These are phyloP conservation scores for Bisporella sp. DNA, from an alignment of 2,329 filamentous ascomycete genomes.

Conservation along the genomic window DNA sequence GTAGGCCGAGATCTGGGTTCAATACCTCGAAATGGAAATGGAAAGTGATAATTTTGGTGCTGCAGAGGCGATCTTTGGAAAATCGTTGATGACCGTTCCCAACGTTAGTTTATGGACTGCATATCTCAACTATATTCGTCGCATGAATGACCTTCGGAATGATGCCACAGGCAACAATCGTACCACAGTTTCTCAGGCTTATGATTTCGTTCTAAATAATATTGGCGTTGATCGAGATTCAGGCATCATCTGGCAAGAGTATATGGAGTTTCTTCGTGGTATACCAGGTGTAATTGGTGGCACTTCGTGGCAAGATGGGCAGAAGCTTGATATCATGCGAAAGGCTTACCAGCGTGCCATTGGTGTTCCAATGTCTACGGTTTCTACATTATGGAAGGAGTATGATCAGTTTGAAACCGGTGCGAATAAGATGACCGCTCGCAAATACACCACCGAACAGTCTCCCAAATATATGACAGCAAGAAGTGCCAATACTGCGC, in stretches of 20 bases:
- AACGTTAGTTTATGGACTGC: slow-evolving; percentile 86
- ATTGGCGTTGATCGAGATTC: slow-evolving; percentile 90
- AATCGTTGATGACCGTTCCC: slow-evolving; percentile 69
- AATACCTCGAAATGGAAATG: slow-evolving; percentile 84
- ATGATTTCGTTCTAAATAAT: slow-evolving; percentile 85
- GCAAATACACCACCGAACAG: slow-evolving; percentile 89
- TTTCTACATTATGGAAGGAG: slow-evolving; percentile 89
- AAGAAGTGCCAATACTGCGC: slow-evolving; percentile 77
- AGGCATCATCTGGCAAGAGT: slow-evolving; percentile 87
- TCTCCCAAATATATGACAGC: slow-evolving; percentile 96
- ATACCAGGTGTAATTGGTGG: slow-evolving; percentile 83
- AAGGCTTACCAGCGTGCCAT: slow-evolving; percentile 91
- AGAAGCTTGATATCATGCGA: slow-evolving; percentile 92
- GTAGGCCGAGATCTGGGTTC: slow-evolving; percentile 86
- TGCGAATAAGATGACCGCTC: slow-evolving; percentile 84
- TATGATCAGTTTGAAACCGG: slow-evolving; percentile 96
- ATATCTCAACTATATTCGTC: slow-evolving; percentile 92
- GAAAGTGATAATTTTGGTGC: slow-evolving; percentile 74
- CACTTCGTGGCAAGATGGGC: slow-evolving; percentile 88
- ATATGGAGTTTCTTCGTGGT: slow-evolving; percentile 86
- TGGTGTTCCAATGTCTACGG: slow-evolving; percentile 73
- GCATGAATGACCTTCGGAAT: slow-evolving; percentile 78
- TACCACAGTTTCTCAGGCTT: slow-evolving; percentile 73
- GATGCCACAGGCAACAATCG: slow-evolving; percentile 73
- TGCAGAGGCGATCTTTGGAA: slow-evolving; percentile 77